A percentile compares a stretch with the other conserved stretches of the same genome.
These are phyloP conservation scores for Gossypium bickii DNA, from an alignment of 345 rosid species.

Conservation along the genomic window DNA sequence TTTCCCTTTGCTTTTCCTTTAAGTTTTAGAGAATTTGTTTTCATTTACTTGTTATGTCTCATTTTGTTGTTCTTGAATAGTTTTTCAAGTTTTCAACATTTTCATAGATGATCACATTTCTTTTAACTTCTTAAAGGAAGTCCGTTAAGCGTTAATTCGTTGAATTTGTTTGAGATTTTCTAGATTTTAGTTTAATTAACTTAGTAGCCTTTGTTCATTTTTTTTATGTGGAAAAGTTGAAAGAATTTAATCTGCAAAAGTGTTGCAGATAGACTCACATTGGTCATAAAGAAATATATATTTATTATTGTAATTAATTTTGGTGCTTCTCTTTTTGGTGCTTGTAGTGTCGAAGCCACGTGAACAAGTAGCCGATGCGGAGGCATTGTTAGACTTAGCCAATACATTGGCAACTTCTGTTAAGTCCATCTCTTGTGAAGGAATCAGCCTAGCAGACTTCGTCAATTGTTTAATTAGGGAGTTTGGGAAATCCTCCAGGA, in stretches of 20 bases:
- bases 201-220: no score
- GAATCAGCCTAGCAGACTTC: slow-evolving; percentile 59
- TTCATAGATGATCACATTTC: no score
- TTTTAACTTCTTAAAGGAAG: not conserved
- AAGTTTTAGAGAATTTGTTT: not conserved
- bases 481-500: slow-evolving; percentile 41
- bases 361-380: slow-evolving; percentile 93
- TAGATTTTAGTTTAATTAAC: not conserved
- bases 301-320: not conserved
- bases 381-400: slow-evolving; percentile 69
- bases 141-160: not conserved
- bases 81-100: not conserved
- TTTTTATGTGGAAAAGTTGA: not conserved
- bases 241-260: not conserved
- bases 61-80: not conserved
- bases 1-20: slow-evolving; percentile 15
- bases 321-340: not conserved
- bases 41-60: not conserved
- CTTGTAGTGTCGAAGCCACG: slow-evolving; percentile 69
- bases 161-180: not conserved
- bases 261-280: not conserved
- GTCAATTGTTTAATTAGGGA: slow-evolving; percentile 41
- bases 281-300: not conserved
- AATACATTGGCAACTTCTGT: slow-evolving; percentile 62
- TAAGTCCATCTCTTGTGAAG: slow-evolving; percentile 58